Conservation (phyloP, 2,329 filamentous ascomycete genomes). For the Hypoxylon sp. region DNA sequence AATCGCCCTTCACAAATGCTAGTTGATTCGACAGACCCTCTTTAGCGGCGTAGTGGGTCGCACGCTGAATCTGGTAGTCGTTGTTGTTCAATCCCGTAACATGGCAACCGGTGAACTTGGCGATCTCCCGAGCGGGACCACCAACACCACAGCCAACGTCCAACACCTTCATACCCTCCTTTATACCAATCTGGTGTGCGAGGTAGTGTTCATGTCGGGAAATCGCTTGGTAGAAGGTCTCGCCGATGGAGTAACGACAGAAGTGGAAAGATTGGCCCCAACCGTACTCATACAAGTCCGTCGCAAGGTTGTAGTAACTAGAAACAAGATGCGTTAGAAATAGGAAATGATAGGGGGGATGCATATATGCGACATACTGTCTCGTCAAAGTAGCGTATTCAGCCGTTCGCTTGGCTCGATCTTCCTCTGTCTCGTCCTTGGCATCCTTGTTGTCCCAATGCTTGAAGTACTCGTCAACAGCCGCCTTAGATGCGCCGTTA, state of each 20-base stretch:
- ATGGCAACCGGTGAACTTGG: constrained; percentile 91
- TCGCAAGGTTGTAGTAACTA: constrained; percentile 97
- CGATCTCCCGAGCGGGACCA: constrained; percentile 93
- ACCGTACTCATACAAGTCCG: constrained; percentile 94
- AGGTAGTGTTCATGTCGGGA: constrained; percentile 98
- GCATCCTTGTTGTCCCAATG: constrained; percentile 90
- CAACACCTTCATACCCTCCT: constrained; percentile 86
- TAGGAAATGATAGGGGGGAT: neutral
- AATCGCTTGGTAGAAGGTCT: constrained; percentile 90
- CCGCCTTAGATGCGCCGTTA: constrained; percentile 75
- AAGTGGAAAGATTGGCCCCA: constrained; percentile 99
- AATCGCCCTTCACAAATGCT: constrained; percentile 91
- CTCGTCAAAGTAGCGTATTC: constrained; percentile 31
- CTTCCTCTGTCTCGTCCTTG: constrained; percentile 82
- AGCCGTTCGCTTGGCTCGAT: constrained; percentile 72
- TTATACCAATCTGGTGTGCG: constrained; percentile 85
- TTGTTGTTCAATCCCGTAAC: constrained; percentile 98
- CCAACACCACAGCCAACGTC: constrained; percentile 98
- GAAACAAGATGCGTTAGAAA: constrained; percentile 7
- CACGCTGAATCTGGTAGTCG: constrained; percentile 97
- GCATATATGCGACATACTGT: constrained; percentile 21
- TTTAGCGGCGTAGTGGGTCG: constrained; percentile 82
- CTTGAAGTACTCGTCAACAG: constrained; percentile 93
- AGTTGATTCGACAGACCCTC: constrained; percentile 83
- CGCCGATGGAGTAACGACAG: constrained; percentile 87